Conservation (phyloP, 2,329 filamentous ascomycete genomes). For the Monilinia fructigena region DNA sequence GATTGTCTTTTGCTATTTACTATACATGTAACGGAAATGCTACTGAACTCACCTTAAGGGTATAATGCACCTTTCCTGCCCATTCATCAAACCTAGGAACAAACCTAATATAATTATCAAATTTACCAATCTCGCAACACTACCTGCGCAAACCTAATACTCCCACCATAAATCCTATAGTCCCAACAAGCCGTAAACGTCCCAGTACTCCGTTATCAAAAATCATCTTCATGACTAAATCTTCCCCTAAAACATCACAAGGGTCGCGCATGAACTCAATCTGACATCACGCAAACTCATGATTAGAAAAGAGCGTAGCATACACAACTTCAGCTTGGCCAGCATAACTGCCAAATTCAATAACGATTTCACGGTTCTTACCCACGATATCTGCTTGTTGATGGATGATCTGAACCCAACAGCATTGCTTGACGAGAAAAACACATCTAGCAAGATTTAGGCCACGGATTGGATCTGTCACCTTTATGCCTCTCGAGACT, state of each 20-base stretch:
- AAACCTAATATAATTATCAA: neutral
- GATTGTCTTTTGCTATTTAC: neutral
- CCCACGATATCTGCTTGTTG: neutral
- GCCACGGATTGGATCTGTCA: neutral
- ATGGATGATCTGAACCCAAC: neutral
- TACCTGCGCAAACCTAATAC: neutral
- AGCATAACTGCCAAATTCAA: neutral
- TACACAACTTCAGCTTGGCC: neutral
- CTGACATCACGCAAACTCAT: neutral
- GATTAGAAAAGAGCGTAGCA: neutral
- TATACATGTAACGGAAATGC: neutral
- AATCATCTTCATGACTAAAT: neutral
- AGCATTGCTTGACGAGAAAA: neutral
- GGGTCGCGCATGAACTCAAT: conserved; percentile 2
- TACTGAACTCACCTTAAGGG: neutral
- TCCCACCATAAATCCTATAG: neutral
- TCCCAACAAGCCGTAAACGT: neutral
- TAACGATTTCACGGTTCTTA: neutral
- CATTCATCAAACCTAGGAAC: neutral
- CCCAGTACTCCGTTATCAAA: too few species aligned
- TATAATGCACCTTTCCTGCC: neutral
- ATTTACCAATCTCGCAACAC: neutral
- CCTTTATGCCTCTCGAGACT: neutral
- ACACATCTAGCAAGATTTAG: neutral
- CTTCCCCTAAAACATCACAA: neutral